A percentile compares a stretch with the other conserved stretches of the same genome.
phyloP scores from a whole-genome alignment of 2,329 filamentous ascomycete species.

The Diaporthe vaccinii region DNA sequence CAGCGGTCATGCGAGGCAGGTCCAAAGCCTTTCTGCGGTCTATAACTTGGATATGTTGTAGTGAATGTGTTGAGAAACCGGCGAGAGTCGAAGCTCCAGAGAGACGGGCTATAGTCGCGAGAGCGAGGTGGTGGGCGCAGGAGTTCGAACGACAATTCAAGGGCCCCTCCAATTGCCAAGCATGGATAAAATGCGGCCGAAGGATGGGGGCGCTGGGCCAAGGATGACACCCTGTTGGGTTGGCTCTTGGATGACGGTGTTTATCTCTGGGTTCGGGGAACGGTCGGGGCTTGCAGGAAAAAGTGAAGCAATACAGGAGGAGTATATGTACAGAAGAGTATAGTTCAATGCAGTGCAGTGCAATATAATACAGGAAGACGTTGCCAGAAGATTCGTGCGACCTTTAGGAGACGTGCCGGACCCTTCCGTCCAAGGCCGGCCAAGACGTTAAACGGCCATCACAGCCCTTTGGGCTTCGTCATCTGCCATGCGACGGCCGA shows the following conservation, averaged over 20 bases:
- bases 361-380: background rate
- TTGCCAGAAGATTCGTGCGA: constrained; percentile 25
- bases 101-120: background rate
- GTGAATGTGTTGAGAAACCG: background rate
- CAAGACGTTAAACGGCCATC: constrained; percentile 26
- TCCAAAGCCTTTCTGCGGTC: background rate
- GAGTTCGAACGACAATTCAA: constrained; percentile 10
- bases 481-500: constrained; percentile 30
- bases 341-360: background rate
- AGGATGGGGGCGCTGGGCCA: constrained; percentile 11
- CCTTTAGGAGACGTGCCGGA: background rate
- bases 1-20: constrained; percentile 39
- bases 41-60: background rate
- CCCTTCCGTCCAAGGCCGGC: constrained; percentile 21
- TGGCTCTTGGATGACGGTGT: constrained; percentile 19
- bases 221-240: constrained; percentile 31
- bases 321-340: constrained; percentile 11
- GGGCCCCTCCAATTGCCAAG: constrained; percentile 36
- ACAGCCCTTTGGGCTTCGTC: constrained; percentile 36
- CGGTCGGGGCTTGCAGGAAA: background rate
- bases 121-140: constrained; percentile 14
- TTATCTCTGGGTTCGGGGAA: background rate
- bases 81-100: constrained; percentile 28
- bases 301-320: background rate
- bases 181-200: constrained; percentile 32